Base-by-base conservation (phyloP, 164 flowering plant species). In the Taxillus chinensis region DNA sequence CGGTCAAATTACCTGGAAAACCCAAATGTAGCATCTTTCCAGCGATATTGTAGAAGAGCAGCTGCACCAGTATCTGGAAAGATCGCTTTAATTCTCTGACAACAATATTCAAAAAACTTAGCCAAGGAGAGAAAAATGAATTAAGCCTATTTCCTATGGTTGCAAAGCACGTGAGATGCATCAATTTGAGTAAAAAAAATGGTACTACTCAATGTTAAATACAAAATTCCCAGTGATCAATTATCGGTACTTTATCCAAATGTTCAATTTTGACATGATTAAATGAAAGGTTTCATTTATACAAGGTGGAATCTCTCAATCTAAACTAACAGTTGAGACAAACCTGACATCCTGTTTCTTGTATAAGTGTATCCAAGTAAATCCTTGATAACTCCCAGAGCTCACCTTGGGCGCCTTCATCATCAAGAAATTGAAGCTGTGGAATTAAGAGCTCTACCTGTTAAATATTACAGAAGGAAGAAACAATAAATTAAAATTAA, bases 21-120 rank as follows among this genome's bases (percentile, higher is more conserved):
- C 16, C 85, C 79, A 75, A 93, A 93, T 63, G 77, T 76, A 57
- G 98, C 95, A 80, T 89, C 97, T 70, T 83, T 74, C 99, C 99
- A 93, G 38, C 73, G 76, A 74, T 93, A 84, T 67, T 93, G 82
- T 62, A 93, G 78, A 63, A 93, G 89, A 55, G 99, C 97, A 58
- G 99, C 90, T 58, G 97, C 99, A 64, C 99, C 97, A 79, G 99
- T 95, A 83, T 93, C 99, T 39, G 99, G 99, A 78, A 84, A 93
- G 67, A 93, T 64, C 48, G 99, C 99, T 81, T 80, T 89, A 42
- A 93, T 73, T 67, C 73, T 86, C 98, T 88, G 71, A 38, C 14
- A 71, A 61, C 9, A 17, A 62, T 55, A 41, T 38, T 60, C 45
- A 15, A 45, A 42, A 9, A 45, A 45, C 5, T 12, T 62, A 43